A percentile compares a stretch with the other conserved stretches of the same genome.
These are phyloP conservation scores for Fomitopsis palustris DNA, from an alignment of 1,284 basidiomycete species.

Conservation along the genomic window DNA sequence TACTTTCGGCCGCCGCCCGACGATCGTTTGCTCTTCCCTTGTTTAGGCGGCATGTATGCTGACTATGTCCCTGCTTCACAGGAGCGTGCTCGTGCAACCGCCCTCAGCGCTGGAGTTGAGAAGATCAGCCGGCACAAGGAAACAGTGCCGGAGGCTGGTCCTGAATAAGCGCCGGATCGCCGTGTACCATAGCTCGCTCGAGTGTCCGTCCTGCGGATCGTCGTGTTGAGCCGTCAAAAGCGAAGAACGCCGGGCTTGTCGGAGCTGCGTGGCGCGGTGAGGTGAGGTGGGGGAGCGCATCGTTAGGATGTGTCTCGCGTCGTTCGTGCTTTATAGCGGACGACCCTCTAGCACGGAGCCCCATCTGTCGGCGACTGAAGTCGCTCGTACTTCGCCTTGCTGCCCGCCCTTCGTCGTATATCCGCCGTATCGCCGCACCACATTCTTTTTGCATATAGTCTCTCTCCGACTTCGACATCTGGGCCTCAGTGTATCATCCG, in stretches of 20 bases:
- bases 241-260: not conserved
- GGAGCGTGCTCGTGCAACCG: conserved; percentile 24
- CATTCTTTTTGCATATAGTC: not conserved
- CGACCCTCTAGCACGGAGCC: not conserved
- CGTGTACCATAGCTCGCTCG: not conserved
- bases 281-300: not conserved
- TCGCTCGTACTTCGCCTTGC: not conserved
- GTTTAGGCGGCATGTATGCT: not conserved
- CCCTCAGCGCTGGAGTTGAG: conserved; percentile 61
- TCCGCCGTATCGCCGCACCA: conserved; percentile 1
- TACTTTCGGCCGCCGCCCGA: conserved; percentile 2
- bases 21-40: not conserved
- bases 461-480: not conserved
- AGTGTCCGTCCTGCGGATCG: not conserved
- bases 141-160: conserved; percentile 4
- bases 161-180: conserved; percentile 3
- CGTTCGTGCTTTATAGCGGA: not conserved
- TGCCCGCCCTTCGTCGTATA: not conserved
- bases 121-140: conserved; percentile 59
- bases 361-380: not conserved
- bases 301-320: not conserved
- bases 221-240: not conserved
- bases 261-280: not conserved
- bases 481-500: not conserved
- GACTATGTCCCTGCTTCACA: conserved; percentile 3